phyloP scores from a whole-genome alignment of 257 asterid species.

The Solanum virginianum region DNA sequence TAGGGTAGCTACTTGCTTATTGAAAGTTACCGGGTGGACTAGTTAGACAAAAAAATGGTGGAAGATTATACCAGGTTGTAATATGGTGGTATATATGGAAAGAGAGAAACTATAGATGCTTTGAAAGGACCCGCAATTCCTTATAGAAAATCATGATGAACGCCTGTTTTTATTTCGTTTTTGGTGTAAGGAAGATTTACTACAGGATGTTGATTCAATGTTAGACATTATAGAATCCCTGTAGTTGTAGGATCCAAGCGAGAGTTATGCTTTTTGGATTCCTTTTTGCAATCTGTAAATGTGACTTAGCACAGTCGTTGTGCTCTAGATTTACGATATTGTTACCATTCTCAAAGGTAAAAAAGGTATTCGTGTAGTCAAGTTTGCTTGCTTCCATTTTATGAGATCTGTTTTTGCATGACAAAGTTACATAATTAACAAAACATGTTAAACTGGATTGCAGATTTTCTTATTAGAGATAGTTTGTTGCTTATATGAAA shows the following conservation, averaged over 20 bases:
- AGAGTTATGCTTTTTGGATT: not conserved
- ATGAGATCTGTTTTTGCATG: not conserved
- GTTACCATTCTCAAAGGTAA: not conserved
- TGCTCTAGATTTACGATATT: not conserved
- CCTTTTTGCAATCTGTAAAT: not conserved
- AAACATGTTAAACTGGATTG: not conserved
- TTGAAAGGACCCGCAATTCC: not conserved
- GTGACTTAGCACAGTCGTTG: not conserved
- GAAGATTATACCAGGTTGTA: not conserved
- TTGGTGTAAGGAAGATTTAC: not conserved
- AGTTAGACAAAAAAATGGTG: not conserved
- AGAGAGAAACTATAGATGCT: not conserved
- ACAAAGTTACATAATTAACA: not conserved
- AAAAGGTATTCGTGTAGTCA: not conserved
- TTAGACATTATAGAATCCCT: not conserved
- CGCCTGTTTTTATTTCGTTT: not conserved
- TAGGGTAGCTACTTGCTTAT: not conserved
- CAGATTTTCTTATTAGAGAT: not conserved
- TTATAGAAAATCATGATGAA: not conserved
- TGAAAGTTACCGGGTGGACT: not conserved
- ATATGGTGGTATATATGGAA: not conserved
- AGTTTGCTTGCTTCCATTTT: not conserved
- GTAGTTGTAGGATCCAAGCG: not conserved
- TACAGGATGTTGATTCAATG: not conserved
- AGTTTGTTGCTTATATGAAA: constrained; percentile 21